Base-by-base conservation (phyloP, 2,329 filamentous ascomycete species). In the Alternaria brassicicola region DNA sequence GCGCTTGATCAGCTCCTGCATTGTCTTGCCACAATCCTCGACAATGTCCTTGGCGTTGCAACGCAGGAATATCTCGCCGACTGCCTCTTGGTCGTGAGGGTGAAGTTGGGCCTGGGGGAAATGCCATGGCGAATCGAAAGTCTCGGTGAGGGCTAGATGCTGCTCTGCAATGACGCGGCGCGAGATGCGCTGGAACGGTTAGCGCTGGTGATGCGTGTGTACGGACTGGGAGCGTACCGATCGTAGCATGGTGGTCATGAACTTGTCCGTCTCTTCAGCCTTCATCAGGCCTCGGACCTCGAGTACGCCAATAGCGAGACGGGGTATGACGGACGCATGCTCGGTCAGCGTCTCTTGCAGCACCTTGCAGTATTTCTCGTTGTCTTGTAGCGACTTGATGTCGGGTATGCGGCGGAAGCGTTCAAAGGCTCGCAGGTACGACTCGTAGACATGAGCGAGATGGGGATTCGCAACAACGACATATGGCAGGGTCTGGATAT, bases 371-470 rank as follows among this genome's bases (percentile, higher is more conserved):
- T 96, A 89, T 41, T 78, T 82, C 65, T 97, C 93, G 75, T 99
- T 99, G 70, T 98, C 94, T 30, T 96, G 90, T 33, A 97, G 80
- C 0, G 88, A 90, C 70, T 89, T 89, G 67, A 99, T 88, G 73
- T 97, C 92, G 49, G 89, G 88, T 38, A 97, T 83, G 66, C 90
- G 89, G 46, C 95, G 90, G 64, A 98, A 90, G 52, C 84, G 88
- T 75, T 99, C 95, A 70, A 99, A 99, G n/a, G 95, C 94, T 66
- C 89, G 88, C 79, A 97, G 96, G 82, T 99, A 99, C 6, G 97
- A 85, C 76, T 98, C 92, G 79, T 99, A 99, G 31, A 98, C 95
- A 65, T 96, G 89, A 74, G 91, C 92, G 62, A 99, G 91, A 77
- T 99, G 92, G 6, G 88, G 88, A 71, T 99, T 99, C n/a, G 91